Evolutionary conservation across 768 basidiomycete genomes (phyloP), one percentile per base, ranked within the genome.

Genomic region (Lactarius hatsudake): DNA sequence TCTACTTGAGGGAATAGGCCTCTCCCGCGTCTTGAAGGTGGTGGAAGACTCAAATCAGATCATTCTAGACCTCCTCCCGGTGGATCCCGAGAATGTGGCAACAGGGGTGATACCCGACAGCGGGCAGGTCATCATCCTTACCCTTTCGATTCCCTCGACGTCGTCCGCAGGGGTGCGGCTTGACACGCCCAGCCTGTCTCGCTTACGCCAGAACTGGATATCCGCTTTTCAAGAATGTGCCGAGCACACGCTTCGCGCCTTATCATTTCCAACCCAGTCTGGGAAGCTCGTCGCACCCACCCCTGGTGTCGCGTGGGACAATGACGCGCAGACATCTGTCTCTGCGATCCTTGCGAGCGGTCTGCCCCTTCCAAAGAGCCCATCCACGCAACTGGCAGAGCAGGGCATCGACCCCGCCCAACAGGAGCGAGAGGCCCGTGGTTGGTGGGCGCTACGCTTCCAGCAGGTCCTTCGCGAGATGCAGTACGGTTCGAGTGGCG

Each of bases 401-500:
- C 45, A 73, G 28, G 70, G 63, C 32, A 69, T 63, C 13, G 74
- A 76, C 66, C 66, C 74, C 9, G 71, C 75, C 13, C 77, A 79
- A 48, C 78, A 79, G 59, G 90, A 91, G 69, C 74, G 87, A 30
- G 87, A 90, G 72, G 87, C 90, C 68, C 79, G 90, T 0, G 87
- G 84, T 5, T 91, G 88, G 88, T 92, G 91, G 90, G 80, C 85
- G 15, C 71, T 86, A 51, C 77, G 87, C 55, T 89, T 90, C 70
- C 84, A 85, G 70, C 82, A 87, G 69, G 83, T 89, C 15, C 75
- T 87, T 65, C 74, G 77, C 13, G 89, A 90, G 73, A 73, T 87
- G 70, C 83, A 83, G 65, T 68, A 72, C 64, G 71, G 66, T 23
- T 64, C 63, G n/a, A 28, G 36, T n/a, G 48, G 58, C 36, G 48